Base-by-base conservation (phyloP, 2,329 filamentous ascomycete genomes). In the Diaporthe aspalathi region DNA sequence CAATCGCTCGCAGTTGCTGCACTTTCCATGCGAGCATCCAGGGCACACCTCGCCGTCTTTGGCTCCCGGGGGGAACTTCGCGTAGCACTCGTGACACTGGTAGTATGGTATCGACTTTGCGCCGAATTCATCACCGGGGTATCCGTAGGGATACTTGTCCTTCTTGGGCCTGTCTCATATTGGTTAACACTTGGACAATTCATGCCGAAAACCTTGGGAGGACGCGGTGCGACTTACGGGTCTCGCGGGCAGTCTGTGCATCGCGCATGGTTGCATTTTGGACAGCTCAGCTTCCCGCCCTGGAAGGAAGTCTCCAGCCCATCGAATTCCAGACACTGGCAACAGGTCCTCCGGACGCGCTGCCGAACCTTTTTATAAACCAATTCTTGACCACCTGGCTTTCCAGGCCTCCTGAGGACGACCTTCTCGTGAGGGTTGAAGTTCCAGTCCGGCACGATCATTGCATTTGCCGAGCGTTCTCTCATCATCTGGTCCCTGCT, bases 241-340 rank as follows among this genome's bases (percentile, higher is more conserved):
- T 94, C 91, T 76, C 94, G 87, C 35, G 93, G 93, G 80, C 94
- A 97, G 78, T 92, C 92, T 49, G 90, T 93, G 84, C 94, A 97
- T 68, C 93, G 90, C 66, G 86, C 80, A 80, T 97, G 94, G 35
- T 85, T 83, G 80, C 94, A 97, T 49, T 84, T 85, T 9, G 84
- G 81, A 79, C 94, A 97, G 0, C 78, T 88, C 83, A 91, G 93
- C 72, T 81, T 84, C 40, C 86, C 84, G 7, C 84, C 77, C 1
- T 82, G 80, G 78, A 94, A 96, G 1, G 91, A 78, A 2, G 84
- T 87, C 57, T 88, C 79, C n/a, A 22, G 16, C 1, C 71, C 71
- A 35, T 65, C 16, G 27, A 53, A 29, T 12, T 71, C 68, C 17
- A 68, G 56, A 79, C 94, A 97, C 76, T 89, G 85, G 81, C 97